Conservation (phyloP, 2,329 filamentous ascomycete genomes). For the Chalaropsis thielavioides region DNA sequence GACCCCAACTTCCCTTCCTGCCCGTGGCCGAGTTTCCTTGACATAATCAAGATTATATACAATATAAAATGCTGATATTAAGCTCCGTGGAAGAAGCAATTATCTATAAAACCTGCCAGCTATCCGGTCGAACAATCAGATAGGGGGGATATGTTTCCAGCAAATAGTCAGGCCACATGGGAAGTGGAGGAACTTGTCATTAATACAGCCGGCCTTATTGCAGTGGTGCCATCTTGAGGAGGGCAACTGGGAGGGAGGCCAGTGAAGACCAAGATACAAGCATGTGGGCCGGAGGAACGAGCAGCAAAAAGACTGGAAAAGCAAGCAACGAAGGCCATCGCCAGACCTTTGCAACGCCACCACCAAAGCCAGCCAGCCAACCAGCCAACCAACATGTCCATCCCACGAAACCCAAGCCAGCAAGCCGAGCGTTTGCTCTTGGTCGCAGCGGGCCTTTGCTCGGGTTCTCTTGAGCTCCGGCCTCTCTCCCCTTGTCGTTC, state of each 20-base stretch:
- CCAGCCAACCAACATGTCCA: neutral
- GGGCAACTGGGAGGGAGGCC: neutral
- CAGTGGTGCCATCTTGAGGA: neutral
- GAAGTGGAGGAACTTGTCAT: neutral
- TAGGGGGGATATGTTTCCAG: neutral
- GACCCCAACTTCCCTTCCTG: neutral
- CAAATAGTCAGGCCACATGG: slow-evolving; percentile 1
- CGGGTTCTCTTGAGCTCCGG: neutral
- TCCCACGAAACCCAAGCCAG: neutral
- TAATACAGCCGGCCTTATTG: neutral
- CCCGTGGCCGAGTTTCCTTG: neutral
- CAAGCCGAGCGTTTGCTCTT: neutral
- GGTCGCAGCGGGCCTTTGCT: neutral
- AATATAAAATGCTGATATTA: neutral
- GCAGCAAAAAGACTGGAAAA: neutral
- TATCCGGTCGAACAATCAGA: neutral
- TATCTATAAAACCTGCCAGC: neutral
- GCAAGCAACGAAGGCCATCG: neutral
- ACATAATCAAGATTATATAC: neutral
- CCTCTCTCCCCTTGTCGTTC: neutral
- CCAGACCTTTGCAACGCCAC: neutral
- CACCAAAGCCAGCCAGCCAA: neutral
- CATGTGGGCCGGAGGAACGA: too few species aligned
- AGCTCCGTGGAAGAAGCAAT: too few species aligned
- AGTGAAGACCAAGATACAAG: too few species aligned